phyloP scores from a whole-genome alignment of 139 green algal species.

The Nannochloris sp. region DNA sequence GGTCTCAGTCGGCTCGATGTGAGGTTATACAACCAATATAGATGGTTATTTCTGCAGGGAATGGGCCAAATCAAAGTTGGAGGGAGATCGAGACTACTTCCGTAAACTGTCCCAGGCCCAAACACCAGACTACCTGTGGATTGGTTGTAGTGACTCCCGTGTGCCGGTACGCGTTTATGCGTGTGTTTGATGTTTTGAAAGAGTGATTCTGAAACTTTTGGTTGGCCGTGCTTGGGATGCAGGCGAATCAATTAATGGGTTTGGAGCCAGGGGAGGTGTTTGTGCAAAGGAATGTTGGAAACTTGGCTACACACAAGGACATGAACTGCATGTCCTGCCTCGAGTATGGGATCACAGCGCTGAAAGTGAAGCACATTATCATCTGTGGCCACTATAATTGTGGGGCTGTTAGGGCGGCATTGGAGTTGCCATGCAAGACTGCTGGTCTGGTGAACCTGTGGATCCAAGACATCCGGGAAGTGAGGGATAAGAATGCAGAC shows the following conservation, averaged over 20 bases:
- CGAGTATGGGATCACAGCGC: conserved; percentile 58
- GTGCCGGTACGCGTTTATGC: conserved; percentile 24
- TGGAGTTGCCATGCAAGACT: conserved; percentile 46
- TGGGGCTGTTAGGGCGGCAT: conserved; percentile 54
- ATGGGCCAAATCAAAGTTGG: conserved; percentile 26
- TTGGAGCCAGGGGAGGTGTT: conserved; percentile 71
- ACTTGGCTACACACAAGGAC: conserved; percentile 70
- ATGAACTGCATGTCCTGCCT: conserved; percentile 57
- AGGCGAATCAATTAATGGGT: conserved; percentile 58
- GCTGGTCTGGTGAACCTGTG: conserved; percentile 66
- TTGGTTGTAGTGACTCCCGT: conserved; percentile 66
- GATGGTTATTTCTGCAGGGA: conserved; percentile 15
- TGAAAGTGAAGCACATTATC: conserved; percentile 75
- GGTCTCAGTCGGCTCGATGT: neutral
- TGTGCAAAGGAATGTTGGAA: conserved; percentile 78
- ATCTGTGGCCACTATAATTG: conserved; percentile 76
- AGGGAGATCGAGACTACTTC: conserved; percentile 41
- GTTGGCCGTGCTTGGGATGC: neutral
- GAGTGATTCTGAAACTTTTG: conserved; percentile 1
- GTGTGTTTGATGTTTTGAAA: conserved; percentile 16
- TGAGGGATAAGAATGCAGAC: conserved; percentile 22
- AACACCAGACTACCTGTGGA: conserved; percentile 70
- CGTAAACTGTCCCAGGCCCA: conserved; percentile 35
- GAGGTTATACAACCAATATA: neutral
- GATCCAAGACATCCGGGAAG: conserved; percentile 57